Conservation (phyloP, 139 green algal genomes). For the Auxenochlorella protothecoides region DNA sequence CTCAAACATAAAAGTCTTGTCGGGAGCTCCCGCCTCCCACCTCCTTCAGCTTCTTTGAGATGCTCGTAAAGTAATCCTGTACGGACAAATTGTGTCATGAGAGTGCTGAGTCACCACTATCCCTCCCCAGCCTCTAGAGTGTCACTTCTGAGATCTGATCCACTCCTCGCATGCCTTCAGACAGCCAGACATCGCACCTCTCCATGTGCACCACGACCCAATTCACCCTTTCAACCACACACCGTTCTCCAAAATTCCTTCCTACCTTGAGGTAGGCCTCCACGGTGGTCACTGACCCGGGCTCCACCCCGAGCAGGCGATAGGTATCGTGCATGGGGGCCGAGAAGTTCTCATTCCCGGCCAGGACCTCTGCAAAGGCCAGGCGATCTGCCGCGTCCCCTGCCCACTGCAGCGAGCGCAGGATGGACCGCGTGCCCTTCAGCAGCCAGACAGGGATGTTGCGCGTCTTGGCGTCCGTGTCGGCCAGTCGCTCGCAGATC, state of each 20-base stretch:
- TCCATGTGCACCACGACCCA: too few species aligned
- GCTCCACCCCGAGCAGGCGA: conserved; percentile 76
- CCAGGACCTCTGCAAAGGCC: conserved; percentile 85
- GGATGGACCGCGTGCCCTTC: conserved; percentile 60
- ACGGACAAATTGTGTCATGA: not conserved
- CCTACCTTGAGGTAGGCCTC: conserved; percentile 72
- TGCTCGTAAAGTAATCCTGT: conserved; percentile 87
- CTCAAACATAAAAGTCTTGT: too few species aligned
- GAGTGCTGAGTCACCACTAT: too few species aligned
- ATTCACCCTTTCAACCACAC: not conserved
- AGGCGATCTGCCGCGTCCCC: conserved; percentile 86
- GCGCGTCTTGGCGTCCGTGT: conserved; percentile 57
- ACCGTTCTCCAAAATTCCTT: not conserved
- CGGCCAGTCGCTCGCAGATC: conserved; percentile 82
- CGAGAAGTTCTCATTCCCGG: conserved; percentile 70
- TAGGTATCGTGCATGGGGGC: conserved; percentile 90
- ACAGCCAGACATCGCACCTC: too few species aligned
- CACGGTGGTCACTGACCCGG: conserved; percentile 56
- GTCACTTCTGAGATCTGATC: too few species aligned
- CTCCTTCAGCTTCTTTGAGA: conserved; percentile 98
- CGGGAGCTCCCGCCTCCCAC: conserved; percentile 43
- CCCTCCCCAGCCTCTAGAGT: not conserved
- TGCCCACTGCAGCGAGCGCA: conserved; percentile 84
- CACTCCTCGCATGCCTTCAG: not conserved
- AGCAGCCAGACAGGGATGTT: conserved; percentile 87